Evolutionary conservation across 2,329 filamentous ascomycete genomes (phyloP), one percentile per base, ranked within the genome.

Genomic region (Ceratocystis cubensis): DNA sequence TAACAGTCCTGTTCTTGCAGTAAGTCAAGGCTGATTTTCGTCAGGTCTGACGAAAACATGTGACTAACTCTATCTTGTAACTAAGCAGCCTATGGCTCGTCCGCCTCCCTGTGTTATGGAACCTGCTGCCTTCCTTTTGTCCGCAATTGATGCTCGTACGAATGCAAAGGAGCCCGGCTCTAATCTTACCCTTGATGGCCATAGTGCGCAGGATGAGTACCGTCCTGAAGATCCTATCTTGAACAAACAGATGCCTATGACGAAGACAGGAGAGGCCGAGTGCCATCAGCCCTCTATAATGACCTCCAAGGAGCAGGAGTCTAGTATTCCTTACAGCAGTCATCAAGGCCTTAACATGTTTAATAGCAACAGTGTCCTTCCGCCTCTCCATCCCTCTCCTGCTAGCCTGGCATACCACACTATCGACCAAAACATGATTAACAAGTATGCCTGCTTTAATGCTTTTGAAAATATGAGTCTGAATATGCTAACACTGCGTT

Each of bases 341-440:
- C 30, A 37, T 17, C 56, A 37, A 59, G 33, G 30, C 7, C 28
- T 59, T 8, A 37, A 37, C 15, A 59, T 59, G 13, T 59, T 59
- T 7, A 59, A 59, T n/a, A 48, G 5, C 30, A 50, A 64, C 13
- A 46, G 44, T 15, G 46, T 64, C 37, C 46, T 64, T 8, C 46
- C 63, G 28, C 25, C 63, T 7, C 46, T 64, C 1, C 22, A 53
- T 22, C 46, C 63, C 22, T 41, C 28, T 15, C n/a, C 28, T 37
- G 20, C 63, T 13, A 37, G 15, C 10, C 50, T 53, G 28, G n/a
- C 46, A 13, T 56, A 53, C n/a, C 33, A 37, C n/a, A 20, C 46
- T 33, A 17, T 33, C 46, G 63, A 64, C 63, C 63, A 64, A 45
- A 53, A 15, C 63, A 64, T 64, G 63, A 64, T 64, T 46, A 64